Percentiles rank a stretch among this genome's conserved stretches.
phyloP scores from a whole-genome alignment of 805 yeast genomes.

The Metschnikowia kunwiensis region DNA sequence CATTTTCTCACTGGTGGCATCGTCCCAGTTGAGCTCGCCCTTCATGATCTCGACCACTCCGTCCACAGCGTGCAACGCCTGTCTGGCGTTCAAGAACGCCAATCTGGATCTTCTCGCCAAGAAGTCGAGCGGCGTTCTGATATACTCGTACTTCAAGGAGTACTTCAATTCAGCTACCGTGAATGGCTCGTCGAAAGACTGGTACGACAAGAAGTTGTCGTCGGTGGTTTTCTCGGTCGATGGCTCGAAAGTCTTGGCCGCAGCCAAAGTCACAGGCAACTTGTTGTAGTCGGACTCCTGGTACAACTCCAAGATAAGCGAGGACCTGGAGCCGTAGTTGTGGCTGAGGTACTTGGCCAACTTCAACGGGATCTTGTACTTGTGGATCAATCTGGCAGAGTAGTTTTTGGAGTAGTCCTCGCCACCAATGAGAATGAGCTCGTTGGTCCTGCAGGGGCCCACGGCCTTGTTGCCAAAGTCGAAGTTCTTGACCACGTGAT shows the following conservation, averaged over 20 bases:
- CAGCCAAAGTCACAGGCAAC: slow-evolving; percentile 64
- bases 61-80: slow-evolving; percentile 76
- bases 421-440: slow-evolving; percentile 69
- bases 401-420: slow-evolving; percentile 72
- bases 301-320: slow-evolving; percentile 62
- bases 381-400: slow-evolving; percentile 76
- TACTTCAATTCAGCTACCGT: slow-evolving; percentile 88
- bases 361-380: slow-evolving; percentile 64
- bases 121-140: slow-evolving; percentile 85
- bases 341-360: slow-evolving; percentile 79
- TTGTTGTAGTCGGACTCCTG: slow-evolving; percentile 51
- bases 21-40: slow-evolving; percentile 71
- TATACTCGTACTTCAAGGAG: slow-evolving; percentile 77
- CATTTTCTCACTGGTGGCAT: slow-evolving; percentile 53
- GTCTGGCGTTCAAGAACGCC: slow-evolving; percentile 85
- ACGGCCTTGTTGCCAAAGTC: slow-evolving; percentile 33
- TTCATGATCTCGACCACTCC: slow-evolving; percentile 85
- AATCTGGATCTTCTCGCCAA: slow-evolving; percentile 90
- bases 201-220: slow-evolving; percentile 41
- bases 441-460: slow-evolving; percentile 52
- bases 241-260: slow-evolving; percentile 29
- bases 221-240: slow-evolving; percentile 23
- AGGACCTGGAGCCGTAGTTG: slow-evolving; percentile 89
- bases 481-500: slow-evolving; percentile 55
- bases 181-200: slow-evolving; percentile 73